Evolutionary conservation across 2,329 filamentous ascomycete species (phyloP).

Genomic region (Aspergillus ochraceoroseus): DNA sequence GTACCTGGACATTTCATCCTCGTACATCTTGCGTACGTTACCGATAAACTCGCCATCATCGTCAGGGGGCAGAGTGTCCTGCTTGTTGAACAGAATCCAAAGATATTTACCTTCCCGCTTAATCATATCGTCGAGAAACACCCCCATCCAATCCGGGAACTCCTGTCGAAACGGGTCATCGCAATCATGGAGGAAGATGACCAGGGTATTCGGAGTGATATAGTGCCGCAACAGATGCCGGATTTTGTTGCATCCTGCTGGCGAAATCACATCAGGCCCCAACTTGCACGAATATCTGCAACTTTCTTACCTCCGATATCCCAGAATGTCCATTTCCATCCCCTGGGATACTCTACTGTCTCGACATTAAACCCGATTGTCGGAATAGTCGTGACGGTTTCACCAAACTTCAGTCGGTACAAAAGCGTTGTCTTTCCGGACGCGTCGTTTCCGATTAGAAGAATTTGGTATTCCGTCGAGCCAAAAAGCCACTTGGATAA

Average conservation of each 20-base stretch:
- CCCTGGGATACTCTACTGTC: constrained; percentile 6
- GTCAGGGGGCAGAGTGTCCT: neutral
- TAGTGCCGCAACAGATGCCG: constrained; percentile 2
- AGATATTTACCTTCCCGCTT: neutral
- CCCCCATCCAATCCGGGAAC: neutral
- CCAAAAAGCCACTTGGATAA: constrained; percentile 4
- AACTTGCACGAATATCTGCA: too few relatives aligned
- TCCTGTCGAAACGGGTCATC: neutral
- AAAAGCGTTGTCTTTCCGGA: constrained; percentile 7
- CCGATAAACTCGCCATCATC: neutral
- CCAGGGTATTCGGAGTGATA: neutral
- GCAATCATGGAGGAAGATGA: constrained; percentile 8
- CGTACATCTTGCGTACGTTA: constrained; percentile 1
- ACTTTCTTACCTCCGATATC: constrained; percentile 2
- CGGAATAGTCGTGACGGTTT: neutral
- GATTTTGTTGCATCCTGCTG: constrained; percentile 5
- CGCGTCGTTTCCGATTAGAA: constrained; percentile 1
- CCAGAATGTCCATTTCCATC: constrained; percentile 7
- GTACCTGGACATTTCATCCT: constrained; percentile 1
- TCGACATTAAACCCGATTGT: constrained; percentile 6
- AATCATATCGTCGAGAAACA: neutral
- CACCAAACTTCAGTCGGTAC: constrained; percentile 2
- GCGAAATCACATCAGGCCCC: too few relatives aligned
- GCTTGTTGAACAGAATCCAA: constrained; percentile 4
- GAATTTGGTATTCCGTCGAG: constrained; percentile 1